A percentile compares a stretch with the other conserved stretches of the same genome.
Evolutionary conservation across 192 early-diverging fungal species (phyloP).

Genomic region (Chytriomyces hyalinus): DNA sequence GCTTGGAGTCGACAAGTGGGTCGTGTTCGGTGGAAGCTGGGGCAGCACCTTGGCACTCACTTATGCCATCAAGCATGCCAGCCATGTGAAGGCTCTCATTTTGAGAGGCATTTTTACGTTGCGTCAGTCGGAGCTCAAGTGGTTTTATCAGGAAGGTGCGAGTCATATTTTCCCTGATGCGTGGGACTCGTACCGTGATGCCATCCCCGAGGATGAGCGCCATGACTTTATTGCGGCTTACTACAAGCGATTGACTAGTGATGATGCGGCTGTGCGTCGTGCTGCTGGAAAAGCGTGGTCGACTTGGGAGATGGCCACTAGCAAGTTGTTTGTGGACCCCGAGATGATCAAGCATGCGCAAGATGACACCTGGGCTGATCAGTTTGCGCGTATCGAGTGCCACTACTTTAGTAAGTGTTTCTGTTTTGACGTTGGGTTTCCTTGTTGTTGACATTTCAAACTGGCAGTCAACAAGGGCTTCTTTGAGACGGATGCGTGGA

Average conservation of each 20-base stretch:
- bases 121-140: conserved; percentile 57
- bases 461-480: conserved; percentile 67
- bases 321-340: conserved; percentile 56
- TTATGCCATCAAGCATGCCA: conserved; percentile 68
- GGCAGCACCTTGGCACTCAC: conserved; percentile 61
- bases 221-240: conserved; percentile 67
- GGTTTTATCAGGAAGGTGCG: conserved; percentile 75
- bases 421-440: too few species aligned
- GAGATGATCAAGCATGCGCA: conserved; percentile 63
- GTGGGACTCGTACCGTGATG: conserved; percentile 64
- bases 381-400: conserved; percentile 77
- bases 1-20: conserved; percentile 71
- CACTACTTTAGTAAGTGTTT: conserved; percentile 54
- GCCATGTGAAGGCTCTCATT: conserved; percentile 67
- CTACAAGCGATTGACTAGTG: conserved; percentile 66
- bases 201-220: conserved; percentile 68
- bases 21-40: conserved; percentile 79
- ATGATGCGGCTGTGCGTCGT: conserved; percentile 54
- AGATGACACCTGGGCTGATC: conserved; percentile 62
- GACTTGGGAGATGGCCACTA: conserved; percentile 64
- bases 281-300: conserved; percentile 62
- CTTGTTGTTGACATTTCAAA: too few species aligned
- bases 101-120: conserved; percentile 70
- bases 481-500: conserved; percentile 63
- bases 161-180: conserved; percentile 66